Percentiles rank a stretch among this genome's conserved stretches.
phyloP scores from a whole-genome alignment of 345 rosid species.

The Citrus cavaleriei region DNA sequence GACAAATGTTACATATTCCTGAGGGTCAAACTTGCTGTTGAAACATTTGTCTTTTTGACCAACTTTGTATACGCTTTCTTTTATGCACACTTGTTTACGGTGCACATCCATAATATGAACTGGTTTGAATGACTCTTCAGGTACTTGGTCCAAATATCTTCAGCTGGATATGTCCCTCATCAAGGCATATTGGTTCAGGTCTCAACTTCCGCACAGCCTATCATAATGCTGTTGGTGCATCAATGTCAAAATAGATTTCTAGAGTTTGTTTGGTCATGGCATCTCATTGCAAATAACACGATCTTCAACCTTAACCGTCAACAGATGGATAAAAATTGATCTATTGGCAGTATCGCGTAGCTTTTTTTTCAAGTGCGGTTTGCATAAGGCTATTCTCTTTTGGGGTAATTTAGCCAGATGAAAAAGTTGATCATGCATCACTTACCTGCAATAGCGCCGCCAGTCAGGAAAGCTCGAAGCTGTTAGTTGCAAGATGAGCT shows the following conservation, averaged over 20 bases:
- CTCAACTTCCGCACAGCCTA: slow-evolving; percentile 66
- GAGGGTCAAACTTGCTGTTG: not conserved
- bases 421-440: not conserved
- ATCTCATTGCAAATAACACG: slow-evolving; percentile 10
- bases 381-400: not conserved
- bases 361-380: not conserved
- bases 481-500: not conserved
- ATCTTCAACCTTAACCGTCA: not conserved
- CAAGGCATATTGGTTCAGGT: slow-evolving; percentile 70
- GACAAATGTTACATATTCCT: not conserved
- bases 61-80: not conserved
- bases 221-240: slow-evolving; percentile 28
- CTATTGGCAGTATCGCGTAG: not conserved
- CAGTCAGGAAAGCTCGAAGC: slow-evolving; percentile 1
- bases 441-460: not conserved
- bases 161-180: slow-evolving; percentile 73
- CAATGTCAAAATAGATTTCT: slow-evolving; percentile 27
- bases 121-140: slow-evolving; percentile 32
- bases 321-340: not conserved
- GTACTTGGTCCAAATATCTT: slow-evolving; percentile 72
- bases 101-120: not conserved
- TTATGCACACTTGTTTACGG: not conserved
- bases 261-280: not conserved
- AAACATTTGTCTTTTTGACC: not conserved
- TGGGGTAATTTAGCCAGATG: not conserved